phyloP scores from a whole-genome alignment of 2,329 filamentous ascomycete species.

The Hymenoscyphus fructigenus region DNA sequence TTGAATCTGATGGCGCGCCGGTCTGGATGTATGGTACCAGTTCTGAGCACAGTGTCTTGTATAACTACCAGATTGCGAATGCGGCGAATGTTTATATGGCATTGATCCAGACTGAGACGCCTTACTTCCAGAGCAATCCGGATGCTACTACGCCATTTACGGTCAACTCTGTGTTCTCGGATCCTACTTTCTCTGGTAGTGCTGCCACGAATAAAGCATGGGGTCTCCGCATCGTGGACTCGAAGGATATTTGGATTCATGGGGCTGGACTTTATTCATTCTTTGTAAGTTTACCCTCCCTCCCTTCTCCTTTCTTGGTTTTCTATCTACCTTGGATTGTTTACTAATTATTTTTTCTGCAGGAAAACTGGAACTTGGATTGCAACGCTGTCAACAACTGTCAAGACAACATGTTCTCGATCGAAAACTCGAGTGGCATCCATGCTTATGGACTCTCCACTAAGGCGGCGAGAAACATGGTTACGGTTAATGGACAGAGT shows the following conservation, averaged over 20 bases:
- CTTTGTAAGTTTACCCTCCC: conserved; percentile 46
- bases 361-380: conserved; percentile 70
- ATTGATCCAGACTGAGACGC: conserved; percentile 85
- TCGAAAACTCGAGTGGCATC: conserved; percentile 61
- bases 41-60: conserved; percentile 65
- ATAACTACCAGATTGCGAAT: conserved; percentile 82
- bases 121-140: conserved; percentile 84
- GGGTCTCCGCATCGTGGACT: conserved; percentile 71
- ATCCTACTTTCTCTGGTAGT: conserved; percentile 65
- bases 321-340: background rate
- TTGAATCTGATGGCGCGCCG: conserved; percentile 71
- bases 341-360: background rate
- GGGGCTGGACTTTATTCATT: conserved; percentile 78
- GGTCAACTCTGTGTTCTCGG: conserved; percentile 55
- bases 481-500: conserved; percentile 58
- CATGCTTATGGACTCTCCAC: conserved; percentile 70
- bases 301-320: background rate
- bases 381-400: conserved; percentile 69
- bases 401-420: conserved; percentile 74
- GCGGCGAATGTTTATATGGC: conserved; percentile 80
- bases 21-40: conserved; percentile 80
- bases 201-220: conserved; percentile 61
- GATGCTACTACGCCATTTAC: conserved; percentile 66
- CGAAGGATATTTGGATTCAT: conserved; percentile 65
- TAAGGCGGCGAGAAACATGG: conserved; percentile 73